Evolutionary conservation across 805 yeast genomes (phyloP).

Genomic region (Kodamaea fukazawae): DNA sequence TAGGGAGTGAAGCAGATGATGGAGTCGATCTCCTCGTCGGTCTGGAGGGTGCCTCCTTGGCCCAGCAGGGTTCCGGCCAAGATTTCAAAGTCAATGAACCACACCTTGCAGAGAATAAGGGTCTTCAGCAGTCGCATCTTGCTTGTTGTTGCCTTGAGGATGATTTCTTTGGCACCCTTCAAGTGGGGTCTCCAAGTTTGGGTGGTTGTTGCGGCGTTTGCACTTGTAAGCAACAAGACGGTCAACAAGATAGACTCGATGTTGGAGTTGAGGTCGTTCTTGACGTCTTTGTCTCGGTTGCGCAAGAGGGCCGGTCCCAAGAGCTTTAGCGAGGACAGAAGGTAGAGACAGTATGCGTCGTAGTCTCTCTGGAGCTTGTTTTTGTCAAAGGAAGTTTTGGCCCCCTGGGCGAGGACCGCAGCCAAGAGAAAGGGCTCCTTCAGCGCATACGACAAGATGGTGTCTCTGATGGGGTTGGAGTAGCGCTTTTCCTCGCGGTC

Average conservation of each 20-base stretch:
- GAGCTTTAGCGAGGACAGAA: conserved; percentile 58
- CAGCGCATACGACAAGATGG: conserved; percentile 56
- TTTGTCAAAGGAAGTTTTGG: conserved; percentile 48
- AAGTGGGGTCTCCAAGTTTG: conserved; percentile 66
- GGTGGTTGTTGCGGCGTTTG: conserved; percentile 52
- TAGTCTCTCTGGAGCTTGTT: conserved; percentile 51
- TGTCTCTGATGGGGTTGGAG: conserved; percentile 58
- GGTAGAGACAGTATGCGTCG: conserved; percentile 59
- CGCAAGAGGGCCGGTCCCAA: conserved; percentile 44
- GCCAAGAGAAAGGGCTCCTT: conserved; percentile 61
- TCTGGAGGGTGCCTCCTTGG: conserved; percentile 53
- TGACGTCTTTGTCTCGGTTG: conserved; percentile 17
- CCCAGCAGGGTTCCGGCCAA: conserved; percentile 55
- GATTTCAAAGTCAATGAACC: conserved; percentile 57
- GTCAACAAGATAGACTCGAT: conserved; percentile 69
- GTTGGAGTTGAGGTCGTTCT: conserved; percentile 33
- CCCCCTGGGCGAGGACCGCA: conserved; percentile 74
- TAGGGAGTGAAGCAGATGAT: conserved; percentile 25
- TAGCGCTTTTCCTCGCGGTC: conserved; percentile 24
- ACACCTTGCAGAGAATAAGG: conserved; percentile 51
- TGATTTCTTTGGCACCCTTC: conserved; percentile 59
- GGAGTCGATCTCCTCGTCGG: conserved; percentile 44
- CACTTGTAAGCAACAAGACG: conserved; percentile 62
- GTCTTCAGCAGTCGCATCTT: conserved; percentile 34
- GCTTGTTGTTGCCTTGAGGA: conserved; percentile 47